phyloP scores from a whole-genome alignment of 2,329 filamentous ascomycete genomes.

The Botrytis aclada region DNA sequence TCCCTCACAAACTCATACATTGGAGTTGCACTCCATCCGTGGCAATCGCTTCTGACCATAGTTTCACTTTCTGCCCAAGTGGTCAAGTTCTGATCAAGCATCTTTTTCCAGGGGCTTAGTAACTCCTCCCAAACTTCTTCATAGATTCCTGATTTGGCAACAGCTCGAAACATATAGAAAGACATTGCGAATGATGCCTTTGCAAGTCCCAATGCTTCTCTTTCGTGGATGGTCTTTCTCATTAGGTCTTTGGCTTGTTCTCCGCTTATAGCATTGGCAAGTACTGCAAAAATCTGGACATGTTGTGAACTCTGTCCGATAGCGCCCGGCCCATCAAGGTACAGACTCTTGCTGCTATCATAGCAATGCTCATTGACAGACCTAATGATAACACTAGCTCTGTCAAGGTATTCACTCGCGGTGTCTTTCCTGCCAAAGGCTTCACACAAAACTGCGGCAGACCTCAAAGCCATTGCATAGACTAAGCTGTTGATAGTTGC shows the following conservation, averaged over 20 bases:
- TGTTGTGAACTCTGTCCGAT: background rate
- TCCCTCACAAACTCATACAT: constrained; percentile 7
- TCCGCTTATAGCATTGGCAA: background rate
- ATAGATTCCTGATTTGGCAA: background rate
- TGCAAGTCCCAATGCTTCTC: background rate
- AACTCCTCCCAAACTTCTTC: background rate
- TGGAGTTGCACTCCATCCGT: constrained; percentile 8
- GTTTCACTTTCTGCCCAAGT: constrained; percentile 9
- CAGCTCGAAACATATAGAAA: constrained; percentile 4
- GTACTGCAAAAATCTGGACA: constrained; percentile 7
- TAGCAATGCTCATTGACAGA: constrained; percentile 1
- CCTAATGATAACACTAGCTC: background rate
- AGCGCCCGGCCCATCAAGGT: background rate
- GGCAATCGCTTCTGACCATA: constrained; percentile 11
- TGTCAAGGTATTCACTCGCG: background rate
- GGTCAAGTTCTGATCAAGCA: constrained; percentile 3
- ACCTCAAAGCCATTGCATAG: background rate
- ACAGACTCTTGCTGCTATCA: background rate
- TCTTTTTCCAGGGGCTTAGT: background rate
- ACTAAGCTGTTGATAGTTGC: constrained; percentile 4
- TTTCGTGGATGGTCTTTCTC: background rate
- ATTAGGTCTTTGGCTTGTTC: background rate
- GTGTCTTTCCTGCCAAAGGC: background rate
- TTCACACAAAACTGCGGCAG: background rate
- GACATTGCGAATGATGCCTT: constrained; percentile 3